Percentiles rank a stretch among this genome's conserved stretches.
Evolutionary conservation across 2,329 filamentous ascomycete species (phyloP).

Genomic region (Periconia digitata): DNA sequence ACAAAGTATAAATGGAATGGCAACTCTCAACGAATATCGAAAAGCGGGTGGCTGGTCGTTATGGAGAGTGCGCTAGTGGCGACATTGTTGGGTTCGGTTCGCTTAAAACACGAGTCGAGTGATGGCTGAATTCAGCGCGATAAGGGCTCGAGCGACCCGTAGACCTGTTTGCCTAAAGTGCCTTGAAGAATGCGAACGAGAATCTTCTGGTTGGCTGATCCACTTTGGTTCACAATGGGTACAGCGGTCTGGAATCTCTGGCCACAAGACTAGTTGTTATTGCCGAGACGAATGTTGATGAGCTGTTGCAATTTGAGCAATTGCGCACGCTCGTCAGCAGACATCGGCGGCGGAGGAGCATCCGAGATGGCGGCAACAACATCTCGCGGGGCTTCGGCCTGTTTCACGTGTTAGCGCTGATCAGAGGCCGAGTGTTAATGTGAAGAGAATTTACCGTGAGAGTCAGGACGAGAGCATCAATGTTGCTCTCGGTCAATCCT

Average conservation of each 20-base stretch:
- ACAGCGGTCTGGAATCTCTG: background rate
- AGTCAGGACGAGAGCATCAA: slow-evolving; percentile 57
- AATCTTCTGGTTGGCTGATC: background rate
- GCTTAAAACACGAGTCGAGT: slow-evolving; percentile 8
- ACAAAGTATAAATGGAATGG: background rate
- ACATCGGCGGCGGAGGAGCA: slow-evolving; percentile 26
- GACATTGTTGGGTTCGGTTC: slow-evolving; percentile 6
- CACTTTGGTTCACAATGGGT: slow-evolving; percentile 10
- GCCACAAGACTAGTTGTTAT: background rate
- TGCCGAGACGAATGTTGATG: slow-evolving; percentile 32
- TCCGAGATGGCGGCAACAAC: slow-evolving; percentile 35
- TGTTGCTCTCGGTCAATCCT: slow-evolving; percentile 49
- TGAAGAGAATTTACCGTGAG: slow-evolving; percentile 60
- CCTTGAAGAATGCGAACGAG: background rate
- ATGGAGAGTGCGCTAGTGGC: slow-evolving; percentile 12
- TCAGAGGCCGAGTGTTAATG: slow-evolving; percentile 29
- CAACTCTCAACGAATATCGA: background rate
- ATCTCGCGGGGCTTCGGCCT: slow-evolving; percentile 43
- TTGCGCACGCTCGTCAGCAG: slow-evolving; percentile 29
- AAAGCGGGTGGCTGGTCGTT: slow-evolving; percentile 9
- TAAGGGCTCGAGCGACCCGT: slow-evolving; percentile 3
- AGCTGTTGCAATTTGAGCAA: slow-evolving; percentile 35
- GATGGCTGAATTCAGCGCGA: background rate
- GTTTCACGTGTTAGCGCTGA: slow-evolving; percentile 41
- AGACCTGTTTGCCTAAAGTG: background rate